phyloP scores from a whole-genome alignment of 257 asterid species.

The Nicotiana attenuata region DNA sequence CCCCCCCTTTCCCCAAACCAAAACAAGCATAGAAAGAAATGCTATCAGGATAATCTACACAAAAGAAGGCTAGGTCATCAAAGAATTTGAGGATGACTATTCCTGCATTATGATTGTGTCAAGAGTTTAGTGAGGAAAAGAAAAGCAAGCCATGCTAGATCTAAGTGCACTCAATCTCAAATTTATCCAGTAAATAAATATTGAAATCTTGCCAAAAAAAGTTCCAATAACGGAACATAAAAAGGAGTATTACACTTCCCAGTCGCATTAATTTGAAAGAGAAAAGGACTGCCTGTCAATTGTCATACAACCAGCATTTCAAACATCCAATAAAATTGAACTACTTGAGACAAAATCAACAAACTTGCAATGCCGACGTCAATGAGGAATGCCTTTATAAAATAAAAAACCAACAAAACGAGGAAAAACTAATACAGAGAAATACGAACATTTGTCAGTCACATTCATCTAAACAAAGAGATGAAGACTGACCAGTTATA shows the following conservation, averaged over 20 bases:
- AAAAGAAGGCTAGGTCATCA: too few relatives aligned
- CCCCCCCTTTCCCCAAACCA: too few relatives aligned
- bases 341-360: not conserved
- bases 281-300: not conserved
- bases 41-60: too few relatives aligned
- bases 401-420: not conserved
- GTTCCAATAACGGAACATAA: not conserved
- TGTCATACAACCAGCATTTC: not conserved
- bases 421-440: not conserved
- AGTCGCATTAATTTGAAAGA: not conserved
- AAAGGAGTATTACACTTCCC: not conserved
- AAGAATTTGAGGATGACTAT: too few relatives aligned
- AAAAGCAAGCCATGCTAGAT: too few relatives aligned
- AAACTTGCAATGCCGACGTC: too few relatives aligned
- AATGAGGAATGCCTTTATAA: too few relatives aligned
- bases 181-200: not conserved
- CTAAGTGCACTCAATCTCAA: not conserved
- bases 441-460: not conserved
- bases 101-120: too few relatives aligned
- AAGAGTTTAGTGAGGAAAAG: too few relatives aligned
- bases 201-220: not conserved
- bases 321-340: not conserved
- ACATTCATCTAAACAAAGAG: not conserved
- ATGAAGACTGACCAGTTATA: slow-evolving; percentile 49
- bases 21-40: too few relatives aligned